These are phyloP conservation scores for Pyrus bretschneideri DNA, from an alignment of 306 rosid genomes.

Conservation along the genomic window DNA sequence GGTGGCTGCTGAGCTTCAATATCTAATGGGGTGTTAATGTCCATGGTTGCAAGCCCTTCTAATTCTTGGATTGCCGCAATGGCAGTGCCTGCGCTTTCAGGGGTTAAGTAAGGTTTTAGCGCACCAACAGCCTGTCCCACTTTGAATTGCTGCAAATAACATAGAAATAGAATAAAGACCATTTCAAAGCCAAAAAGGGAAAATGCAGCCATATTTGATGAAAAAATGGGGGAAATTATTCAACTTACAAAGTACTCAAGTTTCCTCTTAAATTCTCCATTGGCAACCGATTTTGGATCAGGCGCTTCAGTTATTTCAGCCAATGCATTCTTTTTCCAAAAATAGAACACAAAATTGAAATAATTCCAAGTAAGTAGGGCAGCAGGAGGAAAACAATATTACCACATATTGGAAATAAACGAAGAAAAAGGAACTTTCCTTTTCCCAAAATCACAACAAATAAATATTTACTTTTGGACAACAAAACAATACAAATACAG, in stretches of 20 bases:
- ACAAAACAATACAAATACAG: neutral
- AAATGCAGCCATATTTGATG: neutral
- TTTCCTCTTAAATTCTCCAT: conserved; percentile 54
- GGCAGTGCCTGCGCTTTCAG: conserved; percentile 45
- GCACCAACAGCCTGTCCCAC: conserved; percentile 57
- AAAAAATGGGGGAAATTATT: neutral
- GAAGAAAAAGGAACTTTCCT: neutral
- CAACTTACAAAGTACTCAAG: conserved; percentile 67
- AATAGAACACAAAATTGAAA: conserved; percentile 3
- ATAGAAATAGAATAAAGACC: conserved; percentile 3
- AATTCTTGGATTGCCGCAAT: conserved; percentile 63
- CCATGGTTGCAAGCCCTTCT: conserved; percentile 59
- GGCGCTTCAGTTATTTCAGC: conserved; percentile 20
- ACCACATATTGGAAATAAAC: neutral
- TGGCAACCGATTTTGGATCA: conserved; percentile 15
- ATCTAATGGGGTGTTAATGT: conserved; percentile 41
- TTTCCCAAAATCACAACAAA: neutral
- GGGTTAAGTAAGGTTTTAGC: conserved; percentile 55
- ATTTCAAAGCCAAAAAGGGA: neutral
- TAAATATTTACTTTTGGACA: neutral
- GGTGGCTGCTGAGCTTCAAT: conserved; percentile 40
- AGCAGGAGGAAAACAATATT: neutral
- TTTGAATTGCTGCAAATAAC: conserved; percentile 56
- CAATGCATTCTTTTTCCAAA: conserved; percentile 5
- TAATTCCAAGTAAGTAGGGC: neutral